Conservation (phyloP, 345 rosid genomes). For the Sisymbrium altissimum region DNA sequence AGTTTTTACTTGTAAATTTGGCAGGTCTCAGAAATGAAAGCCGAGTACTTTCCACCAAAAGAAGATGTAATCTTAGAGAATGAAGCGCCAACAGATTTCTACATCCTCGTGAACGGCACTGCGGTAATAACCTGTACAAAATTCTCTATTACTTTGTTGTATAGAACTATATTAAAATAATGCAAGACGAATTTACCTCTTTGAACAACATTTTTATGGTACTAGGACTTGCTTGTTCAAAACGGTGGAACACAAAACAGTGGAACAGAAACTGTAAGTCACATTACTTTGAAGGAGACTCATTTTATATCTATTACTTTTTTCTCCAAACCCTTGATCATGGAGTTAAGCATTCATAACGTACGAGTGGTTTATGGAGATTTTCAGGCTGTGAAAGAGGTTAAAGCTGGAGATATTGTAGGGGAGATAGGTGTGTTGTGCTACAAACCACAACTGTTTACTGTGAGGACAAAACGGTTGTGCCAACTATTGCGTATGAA, state of each 20-base stretch:
- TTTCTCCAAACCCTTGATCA: background rate
- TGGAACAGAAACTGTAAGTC: slow-evolving; percentile 54
- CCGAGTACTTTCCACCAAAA: slow-evolving; percentile 85
- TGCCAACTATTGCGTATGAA: slow-evolving; percentile 86
- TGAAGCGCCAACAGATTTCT: slow-evolving; percentile 84
- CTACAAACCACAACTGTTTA: slow-evolving; percentile 81
- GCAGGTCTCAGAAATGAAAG: slow-evolving; percentile 82
- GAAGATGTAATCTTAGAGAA: slow-evolving; percentile 82
- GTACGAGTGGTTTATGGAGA: slow-evolving; percentile 15
- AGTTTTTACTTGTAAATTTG: background rate
- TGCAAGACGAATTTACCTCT: background rate
- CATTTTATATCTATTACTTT: background rate
- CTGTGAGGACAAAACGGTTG: slow-evolving; percentile 82
- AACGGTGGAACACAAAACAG: slow-evolving; percentile 17
- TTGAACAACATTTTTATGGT: background rate
- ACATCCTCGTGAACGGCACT: slow-evolving; percentile 64
- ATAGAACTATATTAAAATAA: background rate
- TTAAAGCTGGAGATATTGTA: slow-evolving; percentile 66
- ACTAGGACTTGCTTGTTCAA: slow-evolving; percentile 52
- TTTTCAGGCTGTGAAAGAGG: slow-evolving; percentile 64
- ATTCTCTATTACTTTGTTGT: background rate
- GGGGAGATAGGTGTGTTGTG: slow-evolving; percentile 94
- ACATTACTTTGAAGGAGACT: background rate
- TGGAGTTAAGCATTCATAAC: slow-evolving; percentile 12
- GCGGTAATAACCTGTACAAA: slow-evolving; percentile 44